Base-by-base conservation (phyloP, 192 early-diverging fungal species). In the Coemansia sp. region DNA sequence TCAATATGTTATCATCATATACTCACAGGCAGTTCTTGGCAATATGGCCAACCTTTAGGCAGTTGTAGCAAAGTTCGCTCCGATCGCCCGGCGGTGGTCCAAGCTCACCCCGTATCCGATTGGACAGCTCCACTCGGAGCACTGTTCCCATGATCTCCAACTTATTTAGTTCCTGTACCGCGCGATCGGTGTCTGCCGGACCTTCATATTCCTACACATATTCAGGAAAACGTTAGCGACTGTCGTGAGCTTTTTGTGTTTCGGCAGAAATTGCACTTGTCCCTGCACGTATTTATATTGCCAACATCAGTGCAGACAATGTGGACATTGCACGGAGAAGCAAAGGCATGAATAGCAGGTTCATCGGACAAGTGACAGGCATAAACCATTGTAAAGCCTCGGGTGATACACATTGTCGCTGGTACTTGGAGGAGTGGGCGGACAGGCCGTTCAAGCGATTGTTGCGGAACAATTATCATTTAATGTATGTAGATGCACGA, bases 11-110 rank as follows among this genome's bases (percentile, higher is more conserved):
- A 11, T 6, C 38, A 40, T 40, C 19, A 4, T 52, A 14, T 15
- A 75, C 74, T 62, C 70, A 75, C 74, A 63, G 68, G 59, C 74
- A 75, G 29, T 70, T 70, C 53, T 67, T 69, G 46, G 74, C 63
- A 40, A 75, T 75, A 46, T 75, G 74, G 1, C 74, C 74, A 22
- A 75, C 41, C 22, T 66, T 40, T 52, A 63, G 63, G 49, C 69
- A 76, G 15, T 64, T 71, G 49, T 76, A 76, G 34, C 74, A 76
- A 14, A 41, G 65, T 23, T 76, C 74, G 38, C 33, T 63, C 17
- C 60, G 57, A 48, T 76, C 69, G 29, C 74, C 74, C 1, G 69
- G 74, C 13, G 69, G 61, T 6, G 74, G 74, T 4, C 74, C 74
- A 35, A 9, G 19, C 38, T 59, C 54, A 4, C 69, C 69, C 9